Percentiles rank a stretch among this genome's conserved stretches.
Conservation (phyloP, 345 rosid genomes). For the Geranium brycei region DNA sequence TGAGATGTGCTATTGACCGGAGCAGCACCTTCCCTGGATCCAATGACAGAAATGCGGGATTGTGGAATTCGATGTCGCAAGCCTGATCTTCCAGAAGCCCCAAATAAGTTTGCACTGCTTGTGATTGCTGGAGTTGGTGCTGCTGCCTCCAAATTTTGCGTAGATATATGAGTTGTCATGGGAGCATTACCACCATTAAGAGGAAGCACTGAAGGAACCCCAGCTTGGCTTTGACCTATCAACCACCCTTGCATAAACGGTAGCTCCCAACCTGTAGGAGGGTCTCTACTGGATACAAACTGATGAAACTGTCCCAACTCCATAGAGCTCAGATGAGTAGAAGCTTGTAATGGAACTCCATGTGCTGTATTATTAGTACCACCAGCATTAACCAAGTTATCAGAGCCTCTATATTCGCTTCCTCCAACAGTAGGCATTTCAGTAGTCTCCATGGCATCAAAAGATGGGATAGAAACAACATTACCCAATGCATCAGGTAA, state of each 20-base stretch:
- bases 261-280: slow-evolving; percentile 50
- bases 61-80: slow-evolving; percentile 22
- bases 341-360: slow-evolving; percentile 13
- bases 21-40: slow-evolving; percentile 20
- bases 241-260: slow-evolving; percentile 68
- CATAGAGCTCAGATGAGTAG: slow-evolving; percentile 16
- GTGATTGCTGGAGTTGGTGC: slow-evolving; percentile 15
- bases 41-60: slow-evolving; percentile 16
- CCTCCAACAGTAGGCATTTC: slow-evolving; percentile 27
- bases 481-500: slow-evolving; percentile 22
- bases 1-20: slow-evolving; percentile 12
- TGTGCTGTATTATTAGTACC: slow-evolving; percentile 6
- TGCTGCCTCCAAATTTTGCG: slow-evolving; percentile 9
- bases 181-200: slow-evolving; percentile 13
- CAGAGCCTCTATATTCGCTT: not conserved
- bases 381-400: slow-evolving; percentile 9
- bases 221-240: slow-evolving; percentile 54
- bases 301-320: slow-evolving; percentile 17
- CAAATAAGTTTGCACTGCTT: slow-evolving; percentile 13
- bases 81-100: slow-evolving; percentile 26
- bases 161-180: not conserved
- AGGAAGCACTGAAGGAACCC: slow-evolving; percentile 15
- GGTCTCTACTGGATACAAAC: slow-evolving; percentile 35
- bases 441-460: slow-evolving; percentile 29
- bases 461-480: slow-evolving; percentile 21